Evolutionary conservation across 306 rosid species (phyloP).

Genomic region (Mimosa bimucronata): DNA sequence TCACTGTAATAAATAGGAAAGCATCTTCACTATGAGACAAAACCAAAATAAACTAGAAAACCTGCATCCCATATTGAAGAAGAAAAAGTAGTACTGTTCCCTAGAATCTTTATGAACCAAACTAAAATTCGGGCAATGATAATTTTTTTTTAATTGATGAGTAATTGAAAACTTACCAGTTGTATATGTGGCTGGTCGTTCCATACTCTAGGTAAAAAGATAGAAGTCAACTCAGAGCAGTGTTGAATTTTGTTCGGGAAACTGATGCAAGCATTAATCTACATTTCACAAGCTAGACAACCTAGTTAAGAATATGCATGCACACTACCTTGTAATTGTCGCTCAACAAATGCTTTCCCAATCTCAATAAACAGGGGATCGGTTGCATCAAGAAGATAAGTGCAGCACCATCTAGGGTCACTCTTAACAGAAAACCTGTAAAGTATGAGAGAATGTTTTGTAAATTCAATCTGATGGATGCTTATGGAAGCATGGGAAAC

Average conservation of each 20-base stretch:
- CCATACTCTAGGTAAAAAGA: conserved; percentile 69
- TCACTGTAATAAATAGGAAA: conserved; percentile 55
- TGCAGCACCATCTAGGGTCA: conserved; percentile 83
- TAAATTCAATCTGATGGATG: not conserved
- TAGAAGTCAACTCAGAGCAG: conserved; percentile 37
- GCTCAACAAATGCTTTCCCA: conserved; percentile 79
- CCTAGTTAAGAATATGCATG: conserved; percentile 24
- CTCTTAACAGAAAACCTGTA: conserved; percentile 82
- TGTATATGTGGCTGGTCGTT: conserved; percentile 83
- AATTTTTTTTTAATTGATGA: conserved; percentile 8
- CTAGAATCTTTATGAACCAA: conserved; percentile 29
- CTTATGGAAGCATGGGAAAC: conserved; percentile 3
- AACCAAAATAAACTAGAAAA: not conserved
- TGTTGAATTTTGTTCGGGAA: conserved; percentile 14
- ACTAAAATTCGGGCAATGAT: conserved; percentile 25
- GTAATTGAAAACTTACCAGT: conserved; percentile 63
- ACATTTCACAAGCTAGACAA: conserved; percentile 12
- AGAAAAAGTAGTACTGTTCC: conserved; percentile 6
- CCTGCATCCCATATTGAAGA: not conserved
- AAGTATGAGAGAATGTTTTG: conserved; percentile 20
- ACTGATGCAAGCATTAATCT: conserved; percentile 23
- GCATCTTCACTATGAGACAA: conserved; percentile 21
- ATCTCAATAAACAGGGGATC: conserved; percentile 86
- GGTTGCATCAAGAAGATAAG: conserved; percentile 93
- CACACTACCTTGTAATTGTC: conserved; percentile 75